phyloP scores from a whole-genome alignment of 2,329 filamentous ascomycete genomes.

The Dissoconium aciculare region DNA sequence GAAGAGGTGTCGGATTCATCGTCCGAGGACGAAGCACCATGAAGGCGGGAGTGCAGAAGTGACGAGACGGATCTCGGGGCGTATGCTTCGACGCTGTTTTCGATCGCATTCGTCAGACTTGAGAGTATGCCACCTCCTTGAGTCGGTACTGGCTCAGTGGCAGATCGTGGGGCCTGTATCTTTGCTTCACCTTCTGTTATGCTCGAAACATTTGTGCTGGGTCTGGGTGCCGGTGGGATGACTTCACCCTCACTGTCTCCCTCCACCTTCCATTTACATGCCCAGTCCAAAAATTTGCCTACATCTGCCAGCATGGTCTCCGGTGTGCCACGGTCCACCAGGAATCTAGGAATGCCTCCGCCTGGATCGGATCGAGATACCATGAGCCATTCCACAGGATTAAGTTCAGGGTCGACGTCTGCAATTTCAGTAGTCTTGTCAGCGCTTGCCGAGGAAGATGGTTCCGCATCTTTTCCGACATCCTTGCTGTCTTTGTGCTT shows the following conservation, averaged over 20 bases:
- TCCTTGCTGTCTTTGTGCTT: constrained; percentile 25
- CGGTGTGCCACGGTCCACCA: constrained; percentile 82
- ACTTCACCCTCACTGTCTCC: background rate
- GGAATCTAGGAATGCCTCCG: constrained; percentile 72
- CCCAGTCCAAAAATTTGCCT: constrained; percentile 71
- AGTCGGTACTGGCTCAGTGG: no score
- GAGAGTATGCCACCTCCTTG: constrained; percentile 19
- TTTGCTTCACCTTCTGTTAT: no score
- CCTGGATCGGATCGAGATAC: constrained; percentile 78
- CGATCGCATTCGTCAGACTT: constrained; percentile 18
- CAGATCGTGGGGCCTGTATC: background rate
- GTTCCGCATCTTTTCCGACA: constrained; percentile 19
- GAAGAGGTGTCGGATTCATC: constrained; percentile 13
- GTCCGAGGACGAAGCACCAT: constrained; percentile 6
- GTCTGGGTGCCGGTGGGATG: background rate
- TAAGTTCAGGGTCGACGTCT: constrained; percentile 32
- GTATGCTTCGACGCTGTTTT: constrained; percentile 22
- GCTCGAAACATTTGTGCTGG: no score
- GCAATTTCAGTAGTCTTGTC: constrained; percentile 9
- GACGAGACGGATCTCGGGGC: constrained; percentile 21
- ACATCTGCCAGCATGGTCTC: constrained; percentile 66
- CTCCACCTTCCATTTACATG: constrained; percentile 34
- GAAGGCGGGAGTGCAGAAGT: constrained; percentile 15
- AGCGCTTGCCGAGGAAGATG: constrained; percentile 9
- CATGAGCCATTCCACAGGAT: constrained; percentile 83